A percentile compares a stretch with the other conserved stretches of the same genome.
Conservation (phyloP, 2,329 filamentous ascomycete species). For the Trichoderma asperellum region DNA sequence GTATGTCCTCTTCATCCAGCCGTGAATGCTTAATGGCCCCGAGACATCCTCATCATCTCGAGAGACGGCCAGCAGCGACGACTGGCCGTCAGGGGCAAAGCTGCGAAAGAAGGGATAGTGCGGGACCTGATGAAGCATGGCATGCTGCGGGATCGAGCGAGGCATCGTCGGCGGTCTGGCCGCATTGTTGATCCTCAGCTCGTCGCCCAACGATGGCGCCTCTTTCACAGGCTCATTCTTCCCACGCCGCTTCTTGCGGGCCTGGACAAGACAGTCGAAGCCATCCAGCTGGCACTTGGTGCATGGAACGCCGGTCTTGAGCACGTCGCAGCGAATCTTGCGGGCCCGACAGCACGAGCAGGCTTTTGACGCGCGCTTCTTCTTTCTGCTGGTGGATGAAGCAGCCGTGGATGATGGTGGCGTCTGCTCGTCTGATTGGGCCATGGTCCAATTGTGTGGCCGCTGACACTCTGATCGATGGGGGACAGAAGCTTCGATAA, state of each 20-base stretch:
- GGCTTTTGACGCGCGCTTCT: conserved; percentile 36
- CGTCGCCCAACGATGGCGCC: not conserved
- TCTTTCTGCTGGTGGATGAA: conserved; percentile 12
- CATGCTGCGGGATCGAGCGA: conserved; percentile 9
- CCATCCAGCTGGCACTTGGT: conserved; percentile 37
- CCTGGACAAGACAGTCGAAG: conserved; percentile 31
- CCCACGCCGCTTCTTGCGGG: conserved; percentile 30
- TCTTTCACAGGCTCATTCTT: conserved; percentile 12
- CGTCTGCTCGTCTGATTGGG: not conserved
- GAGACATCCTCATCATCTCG: not conserved
- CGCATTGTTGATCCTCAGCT: not conserved
- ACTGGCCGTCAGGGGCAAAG: conserved; percentile 21
- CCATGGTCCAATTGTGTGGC: not conserved
- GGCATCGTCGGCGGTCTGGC: not conserved
- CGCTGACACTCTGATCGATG: not conserved
- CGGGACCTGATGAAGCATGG: conserved; percentile 25
- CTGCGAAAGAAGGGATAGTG: conserved; percentile 30
- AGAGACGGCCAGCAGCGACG: conserved; percentile 5
- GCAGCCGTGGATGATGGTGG: not conserved
- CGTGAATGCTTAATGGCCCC: not conserved
- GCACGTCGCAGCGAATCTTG: conserved; percentile 37
- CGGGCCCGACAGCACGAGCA: conserved; percentile 34
- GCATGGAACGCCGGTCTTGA: conserved; percentile 34
- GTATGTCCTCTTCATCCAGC: conserved; percentile 29
- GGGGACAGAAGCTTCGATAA: not conserved